These are phyloP conservation scores for Oryza brachyantha DNA, from an alignment of 176 grass and related monocot species.

Conservation along the genomic window DNA sequence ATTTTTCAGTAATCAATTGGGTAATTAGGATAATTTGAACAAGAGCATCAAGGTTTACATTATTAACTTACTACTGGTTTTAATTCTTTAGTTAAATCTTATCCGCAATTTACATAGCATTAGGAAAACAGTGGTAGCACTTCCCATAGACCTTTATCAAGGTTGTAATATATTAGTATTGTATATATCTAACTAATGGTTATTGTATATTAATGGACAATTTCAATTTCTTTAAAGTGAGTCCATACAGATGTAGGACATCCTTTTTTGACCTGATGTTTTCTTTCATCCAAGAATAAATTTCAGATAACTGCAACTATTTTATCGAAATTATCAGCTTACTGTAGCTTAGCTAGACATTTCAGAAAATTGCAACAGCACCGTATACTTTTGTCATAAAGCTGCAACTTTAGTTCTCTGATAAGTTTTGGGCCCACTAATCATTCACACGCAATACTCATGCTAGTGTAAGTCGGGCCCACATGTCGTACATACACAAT, in stretches of 20 bases:
- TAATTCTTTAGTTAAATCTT: slow-evolving; percentile 11
- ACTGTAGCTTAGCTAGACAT: no score
- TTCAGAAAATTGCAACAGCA: no score
- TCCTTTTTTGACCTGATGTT: not conserved
- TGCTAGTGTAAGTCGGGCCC: no score
- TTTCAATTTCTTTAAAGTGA: not conserved
- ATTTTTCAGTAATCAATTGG: slow-evolving; percentile 7
- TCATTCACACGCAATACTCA: no score
- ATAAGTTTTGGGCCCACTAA: no score
- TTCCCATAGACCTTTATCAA: not conserved
- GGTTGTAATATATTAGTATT: not conserved
- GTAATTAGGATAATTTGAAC: slow-evolving; percentile 12
- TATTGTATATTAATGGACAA: not conserved
- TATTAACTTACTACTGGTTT: not conserved
- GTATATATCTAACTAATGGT: not conserved
- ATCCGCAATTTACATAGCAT: not conserved
- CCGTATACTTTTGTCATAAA: no score
- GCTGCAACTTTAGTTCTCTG: no score
- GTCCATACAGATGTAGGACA: not conserved
- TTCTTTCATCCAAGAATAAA: not conserved
- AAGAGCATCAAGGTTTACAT: slow-evolving; percentile 12
- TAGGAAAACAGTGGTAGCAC: not conserved
- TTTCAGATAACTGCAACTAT: no score
- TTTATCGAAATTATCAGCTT: no score
- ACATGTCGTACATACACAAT: no score